Evolutionary conservation across 1,284 basidiomycete genomes (phyloP).

Genomic region (Ustilago hordei): DNA sequence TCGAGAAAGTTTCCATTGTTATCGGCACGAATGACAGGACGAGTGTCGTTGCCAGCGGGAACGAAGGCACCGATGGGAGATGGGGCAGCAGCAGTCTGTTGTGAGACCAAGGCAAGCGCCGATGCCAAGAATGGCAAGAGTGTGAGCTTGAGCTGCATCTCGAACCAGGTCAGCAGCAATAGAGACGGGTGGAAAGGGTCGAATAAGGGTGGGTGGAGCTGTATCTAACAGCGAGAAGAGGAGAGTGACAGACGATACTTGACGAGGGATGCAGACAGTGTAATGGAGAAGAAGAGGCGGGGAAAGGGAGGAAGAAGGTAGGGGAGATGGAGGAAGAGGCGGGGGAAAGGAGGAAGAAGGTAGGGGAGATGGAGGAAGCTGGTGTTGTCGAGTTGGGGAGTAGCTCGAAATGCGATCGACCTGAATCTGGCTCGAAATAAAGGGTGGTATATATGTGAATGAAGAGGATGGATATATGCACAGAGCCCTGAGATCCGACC

Average conservation of each 20-base stretch:
- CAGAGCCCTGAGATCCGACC: slow-evolving; percentile 2
- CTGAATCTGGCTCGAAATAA: neutral
- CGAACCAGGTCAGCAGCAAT: neutral
- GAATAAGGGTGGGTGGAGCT: neutral
- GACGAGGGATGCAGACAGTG: neutral
- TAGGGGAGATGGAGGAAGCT: neutral
- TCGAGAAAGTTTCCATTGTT: slow-evolving; percentile 31
- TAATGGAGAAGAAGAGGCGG: neutral
- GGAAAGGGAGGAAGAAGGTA: neutral
- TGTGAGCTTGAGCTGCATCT: slow-evolving; percentile 26
- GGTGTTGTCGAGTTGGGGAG: neutral
- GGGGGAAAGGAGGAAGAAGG: neutral
- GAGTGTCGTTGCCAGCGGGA: slow-evolving; percentile 33
- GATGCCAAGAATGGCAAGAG: slow-evolving; percentile 23
- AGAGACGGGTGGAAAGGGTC: neutral
- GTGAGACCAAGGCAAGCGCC: slow-evolving; percentile 26
- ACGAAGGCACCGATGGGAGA: slow-evolving; percentile 27
- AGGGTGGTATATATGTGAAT: slow-evolving; percentile 8
- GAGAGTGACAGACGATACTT: neutral
- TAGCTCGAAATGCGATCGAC: neutral
- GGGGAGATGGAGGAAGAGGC: neutral
- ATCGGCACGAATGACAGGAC: slow-evolving; percentile 42
- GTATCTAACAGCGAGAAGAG: neutral
- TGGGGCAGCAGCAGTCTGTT: slow-evolving; percentile 21
- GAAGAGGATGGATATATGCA: slow-evolving; percentile 7